These are phyloP conservation scores for Klebsormidium nitens DNA, from an alignment of 139 green algal species.

Conservation along the genomic window DNA sequence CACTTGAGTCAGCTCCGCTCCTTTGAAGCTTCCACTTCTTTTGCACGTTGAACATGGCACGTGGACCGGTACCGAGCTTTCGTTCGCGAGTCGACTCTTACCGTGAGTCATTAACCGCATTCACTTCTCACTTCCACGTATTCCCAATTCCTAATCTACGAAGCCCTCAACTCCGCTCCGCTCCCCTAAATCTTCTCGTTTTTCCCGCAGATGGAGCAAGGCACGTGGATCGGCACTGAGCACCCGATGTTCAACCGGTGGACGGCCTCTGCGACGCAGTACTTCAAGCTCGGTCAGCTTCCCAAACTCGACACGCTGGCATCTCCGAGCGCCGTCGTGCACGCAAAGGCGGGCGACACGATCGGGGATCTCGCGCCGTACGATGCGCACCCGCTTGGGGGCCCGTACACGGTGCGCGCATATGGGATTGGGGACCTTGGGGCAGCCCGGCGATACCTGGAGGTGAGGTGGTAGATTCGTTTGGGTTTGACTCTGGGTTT, in stretches of 20 bases:
- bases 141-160: neutral
- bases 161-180: neutral
- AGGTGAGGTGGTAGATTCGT: slow-evolving; percentile 51
- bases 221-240: slow-evolving; percentile 59
- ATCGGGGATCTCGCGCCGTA: slow-evolving; percentile 89
- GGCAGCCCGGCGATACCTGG: slow-evolving; percentile 65
- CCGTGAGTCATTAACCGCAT: too few species aligned
- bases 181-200: neutral
- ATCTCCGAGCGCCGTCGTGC: too few species aligned
- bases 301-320: too few species aligned
- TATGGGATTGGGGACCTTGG: slow-evolving; percentile 92
- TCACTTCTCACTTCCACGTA: too few species aligned
- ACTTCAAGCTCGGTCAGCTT: slow-evolving; percentile 61
- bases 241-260: slow-evolving; percentile 71
- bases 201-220: slow-evolving; percentile 68
- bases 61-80: too few species aligned
- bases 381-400: slow-evolving; percentile 88
- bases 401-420: slow-evolving; percentile 84
- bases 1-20: too few species aligned
- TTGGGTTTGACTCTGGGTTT: too few species aligned
- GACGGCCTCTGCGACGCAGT: slow-evolving; percentile 36
- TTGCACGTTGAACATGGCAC: slow-evolving; percentile 17
- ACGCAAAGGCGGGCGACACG: slow-evolving; percentile 56
- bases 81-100: too few species aligned
- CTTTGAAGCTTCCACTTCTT: slow-evolving; percentile 7